Percentiles rank a stretch among this genome's conserved stretches.
phyloP scores from a whole-genome alignment of 441 rosid genomes.

The Gossypium aridum region DNA sequence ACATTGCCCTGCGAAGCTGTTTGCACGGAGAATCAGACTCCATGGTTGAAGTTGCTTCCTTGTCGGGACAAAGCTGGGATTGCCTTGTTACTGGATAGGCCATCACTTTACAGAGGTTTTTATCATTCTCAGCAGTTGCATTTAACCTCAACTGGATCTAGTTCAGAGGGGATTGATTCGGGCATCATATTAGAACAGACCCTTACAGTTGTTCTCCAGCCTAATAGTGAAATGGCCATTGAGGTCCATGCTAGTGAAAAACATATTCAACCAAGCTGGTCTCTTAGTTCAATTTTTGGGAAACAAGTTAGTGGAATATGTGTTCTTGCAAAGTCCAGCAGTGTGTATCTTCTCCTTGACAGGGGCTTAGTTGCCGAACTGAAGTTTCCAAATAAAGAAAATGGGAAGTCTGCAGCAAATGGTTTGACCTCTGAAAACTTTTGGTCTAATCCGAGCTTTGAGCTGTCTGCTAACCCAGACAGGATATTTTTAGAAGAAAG shows the following conservation, averaged over 20 bases:
- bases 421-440: slow-evolving; percentile 21
- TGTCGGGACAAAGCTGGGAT: slow-evolving; percentile 94
- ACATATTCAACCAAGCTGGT: slow-evolving; percentile 74
- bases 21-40: slow-evolving; percentile 95
- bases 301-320: slow-evolving; percentile 60
- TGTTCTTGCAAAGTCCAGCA: slow-evolving; percentile 66
- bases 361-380: slow-evolving; percentile 36
- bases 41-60: slow-evolving; percentile 96
- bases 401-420: slow-evolving; percentile 17
- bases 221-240: slow-evolving; percentile 26
- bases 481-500: slow-evolving; percentile 46
- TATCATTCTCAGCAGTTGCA: slow-evolving; percentile 90
- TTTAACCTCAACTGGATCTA: slow-evolving; percentile 32
- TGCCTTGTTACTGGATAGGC: slow-evolving; percentile 73
- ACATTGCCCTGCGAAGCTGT: slow-evolving; percentile 95
- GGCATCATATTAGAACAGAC: slow-evolving; percentile 70
- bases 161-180: slow-evolving; percentile 29
- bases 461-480: slow-evolving; percentile 64
- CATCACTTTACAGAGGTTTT: slow-evolving; percentile 78
- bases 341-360: slow-evolving; percentile 69
- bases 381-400: slow-evolving; percentile 26
- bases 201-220: slow-evolving; percentile 81
- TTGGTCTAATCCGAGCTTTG: slow-evolving; percentile 34
- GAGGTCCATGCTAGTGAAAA: slow-evolving; percentile 21
- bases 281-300: slow-evolving; percentile 74